Base-by-base conservation (phyloP, 31 red algal genomes). In the Endocladia muricata region DNA sequence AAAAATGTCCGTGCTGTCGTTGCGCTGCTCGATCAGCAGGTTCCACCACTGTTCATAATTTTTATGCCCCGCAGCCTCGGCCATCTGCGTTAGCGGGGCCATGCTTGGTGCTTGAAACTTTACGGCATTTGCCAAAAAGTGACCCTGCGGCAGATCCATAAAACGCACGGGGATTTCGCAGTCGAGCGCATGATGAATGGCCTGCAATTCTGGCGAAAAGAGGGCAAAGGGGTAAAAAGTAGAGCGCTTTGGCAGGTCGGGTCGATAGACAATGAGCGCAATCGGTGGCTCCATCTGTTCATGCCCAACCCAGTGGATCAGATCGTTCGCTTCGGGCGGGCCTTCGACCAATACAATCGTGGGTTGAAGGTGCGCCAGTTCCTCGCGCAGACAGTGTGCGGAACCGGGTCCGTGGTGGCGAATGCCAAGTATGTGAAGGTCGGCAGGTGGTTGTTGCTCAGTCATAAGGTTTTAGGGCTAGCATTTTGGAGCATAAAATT, bases 131-230 rank as follows among this genome's bases (percentile, higher is more conserved):
- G 11, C 47, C 47, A 52, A 52, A 52, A 13, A 15, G 11, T 15
- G n/a, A 52, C 13, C 13, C 47, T 52, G 47, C n/a, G 47, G 47
- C n/a, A 52, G 47, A 52, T 52, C 47, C 47, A 52, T 52, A 15
- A 15, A n/a, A 15, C 13, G 13, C 47, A 52, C 47, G n/a, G 47
- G 47, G n/a, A 52, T 52, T 52, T 52, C 47, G 47, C 47, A n/a
- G 11, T 52, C 47, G 11, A n/a, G 13, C n/a, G 47, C 47, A 52
- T 15, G n/a, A 15, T 15, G n/a, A 52, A 52, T 15, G 47, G 47
- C n/a, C n/a, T 52, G 47, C 47, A 13, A 52, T 52, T 52, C 47
- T 52, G 47, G 47, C 47, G 47, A 52, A 52, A 52, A 52, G 47
- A 52, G 13, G 11, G 47, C n/a, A 52, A 52, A 52, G n/a, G 47